These are phyloP conservation scores for Hemisphaericaspora xylanilytica DNA, from an alignment of 1,139 yeast species.

Conservation along the genomic window DNA sequence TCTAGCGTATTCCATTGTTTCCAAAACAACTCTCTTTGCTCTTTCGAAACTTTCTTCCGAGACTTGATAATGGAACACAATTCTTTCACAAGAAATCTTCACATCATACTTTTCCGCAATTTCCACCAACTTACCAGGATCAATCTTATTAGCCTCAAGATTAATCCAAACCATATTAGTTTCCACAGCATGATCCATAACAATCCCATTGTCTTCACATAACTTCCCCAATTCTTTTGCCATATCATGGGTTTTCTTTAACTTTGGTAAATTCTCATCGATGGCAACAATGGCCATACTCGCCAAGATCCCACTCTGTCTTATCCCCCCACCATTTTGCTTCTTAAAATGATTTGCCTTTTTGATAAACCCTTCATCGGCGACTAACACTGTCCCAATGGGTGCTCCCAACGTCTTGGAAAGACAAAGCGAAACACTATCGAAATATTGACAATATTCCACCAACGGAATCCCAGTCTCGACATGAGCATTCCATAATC, in stretches of 20 bases:
- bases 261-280: conserved; percentile 35
- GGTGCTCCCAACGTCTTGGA: conserved; percentile 50
- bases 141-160: conserved; percentile 31
- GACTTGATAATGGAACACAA: conserved; percentile 42
- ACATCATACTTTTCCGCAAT: conserved; percentile 27
- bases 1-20: conserved; percentile 30
- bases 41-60: conserved; percentile 31
- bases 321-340: conserved; percentile 48
- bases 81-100: conserved; percentile 30
- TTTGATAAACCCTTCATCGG: conserved; percentile 28
- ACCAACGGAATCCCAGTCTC: conserved; percentile 39
- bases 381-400: conserved; percentile 44
- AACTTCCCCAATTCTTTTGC: conserved; percentile 51
- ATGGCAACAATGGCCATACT: conserved; percentile 43
- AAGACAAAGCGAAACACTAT: conserved; percentile 45
- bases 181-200: conserved; percentile 39
- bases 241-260: conserved; percentile 51
- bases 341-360: conserved; percentile 49
- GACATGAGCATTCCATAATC: conserved; percentile 47
- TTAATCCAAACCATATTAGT: conserved; percentile 46
- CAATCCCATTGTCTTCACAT: conserved; percentile 33
- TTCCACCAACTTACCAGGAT: conserved; percentile 25
- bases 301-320: conserved; percentile 45
- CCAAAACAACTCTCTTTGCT: conserved; percentile 29
- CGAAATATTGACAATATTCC: conserved; percentile 41